phyloP scores from a whole-genome alignment of 495 filamentous ascomycete species.

The Neurospora cerealis region DNA sequence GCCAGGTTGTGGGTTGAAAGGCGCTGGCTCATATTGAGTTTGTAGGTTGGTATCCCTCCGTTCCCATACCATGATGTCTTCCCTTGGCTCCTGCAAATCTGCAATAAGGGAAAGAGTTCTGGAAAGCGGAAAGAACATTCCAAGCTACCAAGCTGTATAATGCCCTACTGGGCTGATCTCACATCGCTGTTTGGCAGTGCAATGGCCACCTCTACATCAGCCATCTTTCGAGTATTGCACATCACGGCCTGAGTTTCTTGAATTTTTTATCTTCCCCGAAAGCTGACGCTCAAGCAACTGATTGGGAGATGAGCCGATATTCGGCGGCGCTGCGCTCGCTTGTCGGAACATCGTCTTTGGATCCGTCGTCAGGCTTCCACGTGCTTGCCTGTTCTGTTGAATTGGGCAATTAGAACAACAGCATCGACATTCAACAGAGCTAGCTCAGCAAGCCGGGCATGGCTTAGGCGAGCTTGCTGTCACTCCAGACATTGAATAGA shows the following conservation, averaged over 20 bases:
- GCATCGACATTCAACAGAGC: neutral
- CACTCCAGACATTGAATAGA: constrained; percentile 13
- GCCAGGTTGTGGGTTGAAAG: neutral
- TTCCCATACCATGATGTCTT: neutral
- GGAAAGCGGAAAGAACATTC: neutral
- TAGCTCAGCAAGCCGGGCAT: neutral
- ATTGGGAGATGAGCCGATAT: neutral
- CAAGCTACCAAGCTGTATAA: neutral
- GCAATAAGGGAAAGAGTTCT: neutral
- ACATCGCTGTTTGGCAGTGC: neutral
- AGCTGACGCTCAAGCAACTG: neutral
- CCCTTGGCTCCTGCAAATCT: neutral
- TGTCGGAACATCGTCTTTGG: neutral
- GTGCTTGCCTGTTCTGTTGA: neutral
- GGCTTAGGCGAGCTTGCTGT: constrained; percentile 7
- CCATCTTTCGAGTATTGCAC: neutral
- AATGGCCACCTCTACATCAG: neutral
- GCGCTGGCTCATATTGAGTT: neutral
- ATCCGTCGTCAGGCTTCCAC: neutral
- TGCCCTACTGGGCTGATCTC: neutral
- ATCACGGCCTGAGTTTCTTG: neutral
- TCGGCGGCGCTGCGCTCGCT: neutral
- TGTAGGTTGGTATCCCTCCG: neutral
- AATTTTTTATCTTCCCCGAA: neutral
- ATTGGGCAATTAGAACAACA: neutral